Evolutionary conservation across 768 basidiomycete species (phyloP), one percentile per base, ranked within the genome.

Genomic region (Rhodotorula diobovata): DNA sequence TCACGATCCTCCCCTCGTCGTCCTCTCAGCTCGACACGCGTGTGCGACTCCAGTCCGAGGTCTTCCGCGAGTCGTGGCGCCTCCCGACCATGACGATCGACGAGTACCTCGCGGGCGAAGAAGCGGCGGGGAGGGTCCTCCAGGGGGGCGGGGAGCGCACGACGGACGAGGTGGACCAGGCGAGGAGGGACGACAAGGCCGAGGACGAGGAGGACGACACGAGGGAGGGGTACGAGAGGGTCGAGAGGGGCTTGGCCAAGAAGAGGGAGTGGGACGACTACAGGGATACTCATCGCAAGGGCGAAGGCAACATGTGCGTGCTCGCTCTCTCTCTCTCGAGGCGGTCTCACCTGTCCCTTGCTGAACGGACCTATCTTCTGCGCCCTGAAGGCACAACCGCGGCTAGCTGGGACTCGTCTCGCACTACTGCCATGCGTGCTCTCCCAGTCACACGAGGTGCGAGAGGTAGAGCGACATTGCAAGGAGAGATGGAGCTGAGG

Each of bases 81-180:
- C 82, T 98, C 43, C 96, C 96, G 10, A 93, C 92, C 0, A 97
- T 99, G 96, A 86, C 90, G 2, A 86, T 98, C 67, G 95, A 98
- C 76, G 90, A 98, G 80, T 97, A 94, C 78, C 84, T 99, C 43
- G 87, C 90, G 78, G 87, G 91, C 66, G 95, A 99, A 78, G 83
- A 83, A 59, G 84, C 87, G 77, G 83, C 90, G 66, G 95, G 95
- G 1, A 93, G 92, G 63, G 87, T 98, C 76, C 86, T 96, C 66
- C 85, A 88, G 16, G 90, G 89, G 43, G 90, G 91, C 82, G 92
- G 92, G 90, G 93, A 79, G 81, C 88, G 81, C 30, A 68, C 61
- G 37, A 68, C 60, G 35, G 66, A 55, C 21, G 71, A 63, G 48
- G 76, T 73, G 7, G 76, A 73, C 20, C 55, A 67, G 62, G 69